Conservation (phyloP, 1,139 yeast species). For the Saccharomyces uvarum region DNA sequence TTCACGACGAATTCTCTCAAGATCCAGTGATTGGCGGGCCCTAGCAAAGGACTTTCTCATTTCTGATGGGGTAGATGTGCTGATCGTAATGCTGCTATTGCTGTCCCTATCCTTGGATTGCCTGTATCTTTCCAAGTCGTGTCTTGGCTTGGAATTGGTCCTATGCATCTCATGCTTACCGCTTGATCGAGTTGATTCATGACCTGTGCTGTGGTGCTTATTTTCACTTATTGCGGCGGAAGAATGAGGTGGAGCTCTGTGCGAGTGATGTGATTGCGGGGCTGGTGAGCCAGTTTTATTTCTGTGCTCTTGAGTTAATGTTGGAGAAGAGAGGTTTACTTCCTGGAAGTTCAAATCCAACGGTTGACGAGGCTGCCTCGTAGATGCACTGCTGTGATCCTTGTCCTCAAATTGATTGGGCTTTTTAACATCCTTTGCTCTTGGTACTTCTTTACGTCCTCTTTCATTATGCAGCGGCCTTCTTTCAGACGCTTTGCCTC, state of each 20-base stretch:
- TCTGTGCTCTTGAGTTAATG: constrained; percentile 9
- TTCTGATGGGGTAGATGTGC: constrained; percentile 11
- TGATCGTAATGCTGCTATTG: constrained; percentile 14
- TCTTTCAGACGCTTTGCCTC: constrained; percentile 6
- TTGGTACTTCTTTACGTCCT: not conserved
- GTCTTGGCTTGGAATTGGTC: constrained; percentile 8
- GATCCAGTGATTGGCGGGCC: constrained; percentile 26
- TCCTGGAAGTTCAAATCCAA: constrained; percentile 27
- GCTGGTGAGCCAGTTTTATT: constrained; percentile 5
- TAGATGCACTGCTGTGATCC: constrained; percentile 4
- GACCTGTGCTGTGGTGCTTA: constrained; percentile 2
- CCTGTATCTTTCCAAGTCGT: constrained; percentile 15
- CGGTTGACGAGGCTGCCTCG: constrained; percentile 13
- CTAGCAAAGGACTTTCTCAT: constrained; percentile 19
- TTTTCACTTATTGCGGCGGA: constrained; percentile 2
- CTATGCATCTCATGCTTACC: not conserved
- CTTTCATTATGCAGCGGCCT: constrained; percentile 5
- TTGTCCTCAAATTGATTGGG: not conserved
- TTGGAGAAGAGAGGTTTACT: constrained; percentile 24
- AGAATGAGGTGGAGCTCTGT: constrained; percentile 4
- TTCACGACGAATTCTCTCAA: constrained; percentile 25
- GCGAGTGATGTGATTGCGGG: not conserved
- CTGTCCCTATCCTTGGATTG: constrained; percentile 11
- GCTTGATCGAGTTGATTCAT: not conserved
- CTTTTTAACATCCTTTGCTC: not conserved